Evolutionary conservation across 192 early-diverging fungal genomes (phyloP).

Genomic region (Oehlia diaphana): DNA sequence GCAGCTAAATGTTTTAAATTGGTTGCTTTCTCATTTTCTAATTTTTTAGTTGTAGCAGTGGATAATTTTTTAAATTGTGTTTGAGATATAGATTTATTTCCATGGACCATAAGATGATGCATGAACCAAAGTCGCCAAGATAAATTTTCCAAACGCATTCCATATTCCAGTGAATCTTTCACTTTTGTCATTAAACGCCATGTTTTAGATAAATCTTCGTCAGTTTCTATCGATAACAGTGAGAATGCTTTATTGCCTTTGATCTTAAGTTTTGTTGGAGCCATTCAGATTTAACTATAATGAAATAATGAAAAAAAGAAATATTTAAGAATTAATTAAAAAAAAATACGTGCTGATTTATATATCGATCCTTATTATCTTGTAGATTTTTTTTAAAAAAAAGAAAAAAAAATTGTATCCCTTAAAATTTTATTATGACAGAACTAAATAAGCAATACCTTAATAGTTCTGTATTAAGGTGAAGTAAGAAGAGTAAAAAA

Average conservation of each 20-base stretch:
- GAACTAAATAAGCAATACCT: no score
- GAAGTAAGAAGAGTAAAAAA: no score
- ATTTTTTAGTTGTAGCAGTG: conserved; percentile 54
- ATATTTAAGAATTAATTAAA: neutral
- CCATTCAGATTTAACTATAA: conserved; percentile 43
- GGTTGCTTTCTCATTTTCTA: conserved; percentile 46
- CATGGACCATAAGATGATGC: conserved; percentile 63
- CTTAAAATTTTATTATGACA: no score
- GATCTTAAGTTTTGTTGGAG: conserved; percentile 69
- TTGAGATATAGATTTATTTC: conserved; percentile 33
- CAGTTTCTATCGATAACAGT: conserved; percentile 70
- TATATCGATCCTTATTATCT: no score
- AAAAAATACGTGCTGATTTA: neutral
- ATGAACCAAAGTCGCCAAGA: conserved; percentile 86
- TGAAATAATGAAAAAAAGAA: neutral
- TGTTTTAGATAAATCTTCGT: conserved; percentile 72
- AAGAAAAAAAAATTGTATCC: no score
- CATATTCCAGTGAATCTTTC: conserved; percentile 80
- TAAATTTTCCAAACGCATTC: conserved; percentile 78
- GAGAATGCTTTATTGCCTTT: conserved; percentile 76
- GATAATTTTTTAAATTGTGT: conserved; percentile 59
- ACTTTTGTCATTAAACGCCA: conserved; percentile 88
- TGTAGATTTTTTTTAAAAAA: no score
- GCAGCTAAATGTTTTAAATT: neutral
- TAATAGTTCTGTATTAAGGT: no score